Conservation (phyloP, 106 monocot genomes). For the Allium sativum region DNA sequence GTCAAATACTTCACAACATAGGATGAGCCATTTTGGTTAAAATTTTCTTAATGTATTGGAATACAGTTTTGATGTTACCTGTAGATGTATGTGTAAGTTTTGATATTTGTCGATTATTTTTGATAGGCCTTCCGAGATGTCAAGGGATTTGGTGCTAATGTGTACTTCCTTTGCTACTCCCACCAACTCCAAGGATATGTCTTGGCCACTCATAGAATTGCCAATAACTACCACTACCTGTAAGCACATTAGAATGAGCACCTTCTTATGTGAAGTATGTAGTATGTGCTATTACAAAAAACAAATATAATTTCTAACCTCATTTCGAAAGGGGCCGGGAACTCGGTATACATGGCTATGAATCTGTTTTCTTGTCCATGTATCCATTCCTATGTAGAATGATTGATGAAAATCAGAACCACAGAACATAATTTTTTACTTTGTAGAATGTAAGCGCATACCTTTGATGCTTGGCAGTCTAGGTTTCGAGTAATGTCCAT, state of each 20-base stretch:
- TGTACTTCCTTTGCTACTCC: conserved; percentile 43
- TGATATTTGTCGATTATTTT: conserved; percentile 33
- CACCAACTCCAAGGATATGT: conserved; percentile 57
- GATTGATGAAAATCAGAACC: background rate
- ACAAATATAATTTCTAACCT: conserved; percentile 28
- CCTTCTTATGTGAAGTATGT: too few species aligned
- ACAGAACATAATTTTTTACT: background rate
- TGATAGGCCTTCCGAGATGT: conserved; percentile 30
- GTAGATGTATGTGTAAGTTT: conserved; percentile 32
- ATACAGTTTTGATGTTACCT: conserved; percentile 13
- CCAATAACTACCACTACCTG: conserved; percentile 57
- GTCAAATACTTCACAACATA: background rate
- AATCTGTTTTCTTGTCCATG: conserved; percentile 52
- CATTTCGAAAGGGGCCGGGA: conserved; percentile 33
- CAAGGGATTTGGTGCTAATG: conserved; percentile 39
- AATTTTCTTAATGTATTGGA: background rate
- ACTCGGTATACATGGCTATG: conserved; percentile 63
- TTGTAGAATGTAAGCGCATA: conserved; percentile 3
- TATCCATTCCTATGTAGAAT: conserved; percentile 33
- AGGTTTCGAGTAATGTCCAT: conserved; percentile 54
- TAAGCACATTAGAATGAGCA: background rate
- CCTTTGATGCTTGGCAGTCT: conserved; percentile 47
- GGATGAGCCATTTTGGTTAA: background rate
- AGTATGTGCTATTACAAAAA: background rate
- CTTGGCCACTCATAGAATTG: conserved; percentile 47